Evolutionary conservation across 2,329 filamentous ascomycete genomes (phyloP).

Genomic region (Didymellaceae sp.): DNA sequence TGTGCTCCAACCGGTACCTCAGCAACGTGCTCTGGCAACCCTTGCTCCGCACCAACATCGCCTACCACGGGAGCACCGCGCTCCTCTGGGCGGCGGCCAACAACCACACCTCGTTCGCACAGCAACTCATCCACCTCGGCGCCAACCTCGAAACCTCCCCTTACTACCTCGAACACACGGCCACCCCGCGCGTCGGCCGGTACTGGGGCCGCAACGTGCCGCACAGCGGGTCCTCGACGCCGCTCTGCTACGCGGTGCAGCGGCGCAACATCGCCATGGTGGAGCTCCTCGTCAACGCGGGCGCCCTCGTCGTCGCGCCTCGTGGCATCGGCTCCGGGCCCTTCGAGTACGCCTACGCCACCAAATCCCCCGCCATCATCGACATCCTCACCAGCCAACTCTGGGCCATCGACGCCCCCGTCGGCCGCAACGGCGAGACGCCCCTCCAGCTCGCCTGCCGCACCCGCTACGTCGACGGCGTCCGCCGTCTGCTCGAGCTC

Average conservation of each 20-base stretch:
- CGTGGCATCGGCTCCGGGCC: slow-evolving; percentile 11
- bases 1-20: slow-evolving; percentile 16
- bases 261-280: slow-evolving; percentile 18
- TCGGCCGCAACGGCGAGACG: slow-evolving; percentile 17
- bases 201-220: slow-evolving; percentile 20
- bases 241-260: slow-evolving; percentile 17
- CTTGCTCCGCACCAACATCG: slow-evolving; percentile 15
- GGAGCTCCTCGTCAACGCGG: slow-evolving; percentile 13
- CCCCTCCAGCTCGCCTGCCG: slow-evolving; percentile 15
- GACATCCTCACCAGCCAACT: slow-evolving; percentile 9
- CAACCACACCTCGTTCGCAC: slow-evolving; percentile 12
- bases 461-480: slow-evolving; percentile 18
- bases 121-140: slow-evolving; percentile 13
- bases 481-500: slow-evolving; percentile 15
- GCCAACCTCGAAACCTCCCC: slow-evolving; percentile 18
- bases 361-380: slow-evolving; percentile 14
- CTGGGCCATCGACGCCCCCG: slow-evolving; percentile 12
- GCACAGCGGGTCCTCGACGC: slow-evolving; percentile 11
- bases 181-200: slow-evolving; percentile 14
- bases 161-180: slow-evolving; percentile 8
- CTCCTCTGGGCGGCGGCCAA: slow-evolving; percentile 20
- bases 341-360: slow-evolving; percentile 14
- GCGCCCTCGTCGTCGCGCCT: slow-evolving; percentile 12
- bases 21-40: slow-evolving; percentile 18
- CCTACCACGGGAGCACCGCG: slow-evolving; percentile 18